Conservation (phyloP, 2,329 filamentous ascomycete species). For the Calonectria pseudoreteaudii region DNA sequence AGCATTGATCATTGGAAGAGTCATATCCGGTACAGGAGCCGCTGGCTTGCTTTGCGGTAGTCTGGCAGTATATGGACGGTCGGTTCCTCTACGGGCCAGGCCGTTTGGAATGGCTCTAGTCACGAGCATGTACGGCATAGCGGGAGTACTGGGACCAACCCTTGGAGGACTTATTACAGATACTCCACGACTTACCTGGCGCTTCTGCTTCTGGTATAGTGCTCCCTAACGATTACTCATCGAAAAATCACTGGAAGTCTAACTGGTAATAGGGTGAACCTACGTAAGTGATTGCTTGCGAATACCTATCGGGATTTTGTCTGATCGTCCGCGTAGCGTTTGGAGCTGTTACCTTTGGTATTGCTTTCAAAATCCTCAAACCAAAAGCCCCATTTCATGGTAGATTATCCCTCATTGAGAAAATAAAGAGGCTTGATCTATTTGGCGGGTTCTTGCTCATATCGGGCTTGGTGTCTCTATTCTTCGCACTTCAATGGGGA, state of each 20-base stretch:
- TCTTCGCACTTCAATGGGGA: neutral
- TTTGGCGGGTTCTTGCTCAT: neutral
- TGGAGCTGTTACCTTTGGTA: neutral
- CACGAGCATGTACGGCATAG: neutral
- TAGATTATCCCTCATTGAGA: neutral
- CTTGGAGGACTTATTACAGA: neutral
- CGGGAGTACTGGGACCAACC: neutral
- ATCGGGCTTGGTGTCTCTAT: neutral
- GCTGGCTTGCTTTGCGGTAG: neutral
- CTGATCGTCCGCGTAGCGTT: neutral
- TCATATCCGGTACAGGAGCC: neutral
- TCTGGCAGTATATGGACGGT: neutral
- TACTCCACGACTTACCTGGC: neutral
- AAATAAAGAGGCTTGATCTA: neutral
- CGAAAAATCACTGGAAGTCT: neutral
- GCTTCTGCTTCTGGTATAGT: neutral
- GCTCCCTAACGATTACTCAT: neutral
- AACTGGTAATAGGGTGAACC: conserved; percentile 17
- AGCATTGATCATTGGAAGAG: neutral
- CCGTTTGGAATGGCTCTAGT: neutral
- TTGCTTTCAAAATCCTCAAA: neutral
- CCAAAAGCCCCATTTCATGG: neutral
- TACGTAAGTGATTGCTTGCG: neutral
- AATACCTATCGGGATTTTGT: neutral
- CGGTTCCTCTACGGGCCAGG: neutral